A percentile compares a stretch with the other conserved stretches of the same genome.
phyloP scores from a whole-genome alignment of 306 rosid genomes.

The Citrullus amarus region DNA sequence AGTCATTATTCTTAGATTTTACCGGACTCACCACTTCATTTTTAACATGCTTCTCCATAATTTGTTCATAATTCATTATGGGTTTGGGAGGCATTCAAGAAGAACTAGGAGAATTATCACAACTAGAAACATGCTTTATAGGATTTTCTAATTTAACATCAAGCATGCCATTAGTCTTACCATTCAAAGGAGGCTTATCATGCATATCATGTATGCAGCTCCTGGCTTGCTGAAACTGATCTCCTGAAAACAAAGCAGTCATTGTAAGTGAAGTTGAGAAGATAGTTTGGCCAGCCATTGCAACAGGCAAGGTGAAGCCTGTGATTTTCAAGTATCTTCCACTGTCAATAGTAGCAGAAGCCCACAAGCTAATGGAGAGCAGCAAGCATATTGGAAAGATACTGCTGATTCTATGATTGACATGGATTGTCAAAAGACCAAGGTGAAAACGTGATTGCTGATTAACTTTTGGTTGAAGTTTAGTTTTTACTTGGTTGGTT shows the following conservation, averaged over 20 bases:
- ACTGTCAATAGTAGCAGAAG: slow-evolving; percentile 65
- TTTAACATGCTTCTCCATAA: no score
- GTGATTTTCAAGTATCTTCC: slow-evolving; percentile 53
- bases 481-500: neutral
- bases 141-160: no score
- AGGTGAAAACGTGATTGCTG: neutral
- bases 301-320: slow-evolving; percentile 67
- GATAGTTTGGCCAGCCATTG: slow-evolving; percentile 92
- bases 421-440: neutral
- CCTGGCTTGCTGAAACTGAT: slow-evolving; percentile 66
- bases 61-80: no score
- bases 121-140: no score
- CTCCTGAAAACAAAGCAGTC: slow-evolving; percentile 54
- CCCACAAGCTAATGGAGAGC: slow-evolving; percentile 62
- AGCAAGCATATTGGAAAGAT: slow-evolving; percentile 80
- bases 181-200: no score
- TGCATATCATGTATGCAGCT: slow-evolving; percentile 33
- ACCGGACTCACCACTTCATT: no score
- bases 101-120: no score
- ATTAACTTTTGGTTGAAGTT: neutral
- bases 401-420: slow-evolving; percentile 42
- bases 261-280: slow-evolving; percentile 73
- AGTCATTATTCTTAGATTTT: no score
- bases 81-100: no score
- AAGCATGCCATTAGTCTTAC: no score